Percentiles rank a stretch among this genome's conserved stretches.
Evolutionary conservation across 805 yeast species (phyloP).

Genomic region (Isabelozyma heimii): DNA sequence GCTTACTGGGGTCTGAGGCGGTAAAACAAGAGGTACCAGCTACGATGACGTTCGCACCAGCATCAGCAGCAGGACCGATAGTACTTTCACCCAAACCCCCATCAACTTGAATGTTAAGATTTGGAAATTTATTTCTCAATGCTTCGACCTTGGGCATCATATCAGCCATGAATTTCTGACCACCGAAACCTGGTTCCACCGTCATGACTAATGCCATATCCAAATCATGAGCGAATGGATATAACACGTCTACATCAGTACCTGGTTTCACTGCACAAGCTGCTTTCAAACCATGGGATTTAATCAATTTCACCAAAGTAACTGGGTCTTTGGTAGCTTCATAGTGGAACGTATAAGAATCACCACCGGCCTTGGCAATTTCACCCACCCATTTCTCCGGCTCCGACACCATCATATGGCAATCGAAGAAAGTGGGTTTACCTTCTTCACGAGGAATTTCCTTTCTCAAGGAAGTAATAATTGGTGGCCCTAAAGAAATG

Average conservation of each 20-base stretch:
- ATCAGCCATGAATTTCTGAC: slow-evolving; percentile 90
- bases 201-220: slow-evolving; percentile 99
- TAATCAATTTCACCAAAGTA: slow-evolving; percentile 72
- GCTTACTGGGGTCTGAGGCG: slow-evolving; percentile 74
- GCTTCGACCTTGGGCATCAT: slow-evolving; percentile 95
- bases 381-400: slow-evolving; percentile 95
- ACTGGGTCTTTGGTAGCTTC: slow-evolving; percentile 84
- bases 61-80: slow-evolving; percentile 83
- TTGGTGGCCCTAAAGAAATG: slow-evolving; percentile 90
- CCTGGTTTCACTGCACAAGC: slow-evolving; percentile 95
- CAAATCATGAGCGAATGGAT: slow-evolving; percentile 68
- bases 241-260: slow-evolving; percentile 80
- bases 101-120: slow-evolving; percentile 89
- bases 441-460: slow-evolving; percentile 65
- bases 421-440: slow-evolving; percentile 68
- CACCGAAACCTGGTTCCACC: slow-evolving; percentile 99
- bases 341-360: slow-evolving; percentile 92
- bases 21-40: slow-evolving; percentile 95
- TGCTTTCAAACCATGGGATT: slow-evolving; percentile 80
- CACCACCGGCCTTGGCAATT: slow-evolving; percentile 91
- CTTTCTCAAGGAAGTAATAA: slow-evolving; percentile 73
- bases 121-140: slow-evolving; percentile 70
- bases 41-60: slow-evolving; percentile 97
- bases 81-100: slow-evolving; percentile 92
- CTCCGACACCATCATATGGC: slow-evolving; percentile 95